These are phyloP conservation scores for Daldinia childiae DNA, from an alignment of 495 filamentous ascomycete species.

Conservation along the genomic window DNA sequence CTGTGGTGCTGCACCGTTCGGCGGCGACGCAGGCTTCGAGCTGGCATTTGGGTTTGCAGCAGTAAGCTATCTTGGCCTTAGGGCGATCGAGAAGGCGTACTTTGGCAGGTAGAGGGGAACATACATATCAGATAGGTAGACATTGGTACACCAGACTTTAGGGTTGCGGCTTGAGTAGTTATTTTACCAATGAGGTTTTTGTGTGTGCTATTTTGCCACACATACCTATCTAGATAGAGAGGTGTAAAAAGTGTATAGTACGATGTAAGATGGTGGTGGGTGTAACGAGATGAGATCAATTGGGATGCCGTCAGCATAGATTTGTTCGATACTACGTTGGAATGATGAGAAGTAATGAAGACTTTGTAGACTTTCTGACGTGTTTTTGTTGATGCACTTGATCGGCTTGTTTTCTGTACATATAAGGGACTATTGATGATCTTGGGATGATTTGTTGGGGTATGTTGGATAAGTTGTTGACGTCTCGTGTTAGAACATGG, in stretches of 20 bases:
- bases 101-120: slow-evolving; percentile 46
- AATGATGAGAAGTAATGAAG: neutral
- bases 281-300: neutral
- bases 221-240: slow-evolving; percentile 1
- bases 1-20: slow-evolving; percentile 64
- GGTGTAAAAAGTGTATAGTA: slow-evolving; percentile 3
- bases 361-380: neutral
- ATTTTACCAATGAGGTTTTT: neutral
- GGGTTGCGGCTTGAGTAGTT: neutral
- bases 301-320: neutral
- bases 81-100: slow-evolving; percentile 63
- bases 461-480: neutral
- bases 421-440: neutral
- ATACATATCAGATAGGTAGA: neutral
- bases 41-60: slow-evolving; percentile 67
- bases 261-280: neutral
- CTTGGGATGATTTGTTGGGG: neutral
- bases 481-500: neutral
- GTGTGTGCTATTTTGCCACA: neutral
- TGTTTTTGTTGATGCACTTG: neutral
- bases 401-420: neutral
- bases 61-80: slow-evolving; percentile 56
- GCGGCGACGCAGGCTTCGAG: slow-evolving; percentile 82
- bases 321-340: neutral
- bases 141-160: neutral